A percentile compares a stretch with the other conserved stretches of the same genome.
Conservation (phyloP, 2,329 filamentous ascomycete genomes). For the Fusarium heterosporum region DNA sequence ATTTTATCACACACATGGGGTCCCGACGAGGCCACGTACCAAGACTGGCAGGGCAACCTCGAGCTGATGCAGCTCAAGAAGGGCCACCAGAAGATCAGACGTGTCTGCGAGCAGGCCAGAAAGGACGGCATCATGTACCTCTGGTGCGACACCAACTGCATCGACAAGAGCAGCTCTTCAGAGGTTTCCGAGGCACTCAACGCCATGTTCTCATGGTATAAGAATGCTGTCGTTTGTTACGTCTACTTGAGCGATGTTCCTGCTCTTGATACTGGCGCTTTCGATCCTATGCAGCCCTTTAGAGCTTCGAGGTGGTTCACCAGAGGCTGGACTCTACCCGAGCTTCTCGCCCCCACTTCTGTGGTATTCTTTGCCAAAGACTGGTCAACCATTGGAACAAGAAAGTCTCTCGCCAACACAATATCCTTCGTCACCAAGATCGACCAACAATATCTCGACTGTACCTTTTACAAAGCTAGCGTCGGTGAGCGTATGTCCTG, state of each 20-base stretch:
- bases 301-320: constrained; percentile 24
- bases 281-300: constrained; percentile 22
- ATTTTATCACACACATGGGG: constrained; percentile 51
- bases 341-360: constrained; percentile 18
- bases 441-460: constrained; percentile 27
- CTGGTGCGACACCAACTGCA: constrained; percentile 34
- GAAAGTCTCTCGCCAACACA: constrained; percentile 19
- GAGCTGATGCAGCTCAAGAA: constrained; percentile 30
- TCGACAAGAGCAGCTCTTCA: constrained; percentile 32
- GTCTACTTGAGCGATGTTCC: constrained; percentile 7
- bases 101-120: constrained; percentile 27
- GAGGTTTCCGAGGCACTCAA: constrained; percentile 26
- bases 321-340: constrained; percentile 21
- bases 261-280: constrained; percentile 7
- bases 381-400: constrained; percentile 21
- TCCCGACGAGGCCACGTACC: constrained; percentile 45
- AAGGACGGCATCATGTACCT: constrained; percentile 27
- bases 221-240: constrained; percentile 23
- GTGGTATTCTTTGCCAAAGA: constrained; percentile 29
- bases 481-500: constrained; percentile 27
- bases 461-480: constrained; percentile 27
- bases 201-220: constrained; percentile 31
- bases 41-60: constrained; percentile 34
- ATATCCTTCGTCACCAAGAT: constrained; percentile 27
- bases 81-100: constrained; percentile 23